Evolutionary conservation across 371 early-diverging fungal species (phyloP), one percentile per base, ranked within the genome.

Genomic region (Thermomucor indicae-seudaticae): DNA sequence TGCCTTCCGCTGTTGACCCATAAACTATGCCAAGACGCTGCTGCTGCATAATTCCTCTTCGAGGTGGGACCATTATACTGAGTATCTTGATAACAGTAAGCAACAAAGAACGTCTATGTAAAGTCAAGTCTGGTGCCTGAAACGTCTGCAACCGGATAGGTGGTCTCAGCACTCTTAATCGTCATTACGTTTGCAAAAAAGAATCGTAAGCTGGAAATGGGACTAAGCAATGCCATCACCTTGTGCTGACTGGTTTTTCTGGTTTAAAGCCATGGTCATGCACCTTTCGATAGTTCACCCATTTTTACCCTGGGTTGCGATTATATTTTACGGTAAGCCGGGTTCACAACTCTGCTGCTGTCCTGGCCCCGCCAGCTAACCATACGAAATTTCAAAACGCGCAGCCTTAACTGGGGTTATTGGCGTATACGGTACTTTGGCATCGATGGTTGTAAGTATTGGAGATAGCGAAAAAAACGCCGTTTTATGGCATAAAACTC

Each of bases 1-100:
- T 37, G 34, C 23, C 38, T 37, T 48, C 37, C 38, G 16, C 24
- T 48, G 12, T 23, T 16, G 16, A 34, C 34, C 16, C 19, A 45
- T 6, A 4, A 4, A 54, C 25, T 16, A 60, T 51, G 55, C 28
- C 55, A 19, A 60, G 45, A 47, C 50, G 55, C 22, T 74, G 70
- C 49, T 74, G 70, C 54, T 74, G 75, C 64, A 65, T 70, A 34
- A 60, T 74, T 49, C 75, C 75, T 37, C 43, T 70, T 42, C 54
- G 75, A 64, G 69, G 64, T 8, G 75, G 64, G 34, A 48, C 58
- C 1, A 34, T 62, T 20, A 51, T 70, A 24, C 61, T 62, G 47
- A 61, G 71, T 38, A 16, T 66, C 22, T 27, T 64, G 34, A 58
- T 70, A 17, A 34, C 53, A 16, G 75, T 74, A 64, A 56, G 49